Percentiles rank a stretch among this genome's conserved stretches.
phyloP scores from a whole-genome alignment of 768 basidiomycete species.

The Boletus rufocinnamomeus region DNA sequence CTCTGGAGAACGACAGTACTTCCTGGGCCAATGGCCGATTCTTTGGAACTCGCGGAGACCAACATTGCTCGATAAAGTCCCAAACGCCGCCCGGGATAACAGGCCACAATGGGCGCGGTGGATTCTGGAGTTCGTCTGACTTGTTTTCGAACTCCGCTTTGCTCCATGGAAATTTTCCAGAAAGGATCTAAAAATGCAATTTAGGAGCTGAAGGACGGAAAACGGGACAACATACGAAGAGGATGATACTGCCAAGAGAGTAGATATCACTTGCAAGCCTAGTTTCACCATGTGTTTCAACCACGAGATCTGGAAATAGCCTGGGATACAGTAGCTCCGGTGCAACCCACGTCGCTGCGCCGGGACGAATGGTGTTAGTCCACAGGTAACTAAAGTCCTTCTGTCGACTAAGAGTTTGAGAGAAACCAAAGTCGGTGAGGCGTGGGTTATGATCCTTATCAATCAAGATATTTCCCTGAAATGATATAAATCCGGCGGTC shows the following conservation, averaged over 20 bases:
- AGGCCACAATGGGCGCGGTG: conserved; percentile 4
- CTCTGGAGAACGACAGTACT: not conserved
- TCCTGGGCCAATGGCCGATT: not conserved
- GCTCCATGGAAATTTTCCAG: not conserved
- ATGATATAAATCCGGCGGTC: not conserved
- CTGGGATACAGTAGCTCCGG: conserved; percentile 2
- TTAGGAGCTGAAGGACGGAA: not conserved
- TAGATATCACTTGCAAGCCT: too few relatives aligned
- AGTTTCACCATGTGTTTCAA: too few relatives aligned
- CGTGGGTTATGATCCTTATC: not conserved
- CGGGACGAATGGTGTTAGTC: not conserved
- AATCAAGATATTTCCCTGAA: conserved; percentile 7
- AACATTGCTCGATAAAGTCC: conserved; percentile 6
- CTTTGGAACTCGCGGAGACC: conserved; percentile 1
- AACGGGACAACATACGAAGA: conserved; percentile 2
- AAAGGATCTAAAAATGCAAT: not conserved
- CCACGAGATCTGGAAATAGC: not conserved
- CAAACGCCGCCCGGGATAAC: not conserved
- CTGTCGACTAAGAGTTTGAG: not conserved
- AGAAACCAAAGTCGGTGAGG: conserved; percentile 9
- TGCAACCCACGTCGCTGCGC: not conserved
- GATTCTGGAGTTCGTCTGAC: not conserved
- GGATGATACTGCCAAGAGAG: not conserved
- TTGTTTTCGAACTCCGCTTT: not conserved
- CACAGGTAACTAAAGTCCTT: not conserved